Percentiles rank a stretch among this genome's conserved stretches.
phyloP scores from a whole-genome alignment of 768 basidiomycete species.

The Gautieria morchelliformis region DNA sequence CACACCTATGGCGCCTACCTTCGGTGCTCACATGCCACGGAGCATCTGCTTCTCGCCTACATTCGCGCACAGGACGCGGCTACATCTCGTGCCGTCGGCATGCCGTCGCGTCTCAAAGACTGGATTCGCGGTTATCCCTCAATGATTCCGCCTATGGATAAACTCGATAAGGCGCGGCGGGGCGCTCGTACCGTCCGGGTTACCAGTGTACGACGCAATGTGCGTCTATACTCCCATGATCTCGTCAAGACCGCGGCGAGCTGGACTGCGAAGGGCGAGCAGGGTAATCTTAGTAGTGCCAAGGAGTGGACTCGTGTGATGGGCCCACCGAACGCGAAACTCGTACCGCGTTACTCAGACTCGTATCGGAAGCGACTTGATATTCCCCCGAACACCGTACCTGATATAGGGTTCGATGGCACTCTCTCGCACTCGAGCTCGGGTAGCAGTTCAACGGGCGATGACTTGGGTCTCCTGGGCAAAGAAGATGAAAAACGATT shows the following conservation, averaged over 20 bases:
- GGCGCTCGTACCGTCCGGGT: constrained; percentile 74
- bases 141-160: constrained; percentile 57
- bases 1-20: constrained; percentile 63
- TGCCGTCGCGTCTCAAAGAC: constrained; percentile 80
- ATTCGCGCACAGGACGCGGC: constrained; percentile 69
- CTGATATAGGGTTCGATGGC: constrained; percentile 28
- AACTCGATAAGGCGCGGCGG: constrained; percentile 37
- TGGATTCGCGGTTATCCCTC: constrained; percentile 88
- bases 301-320: constrained; percentile 75
- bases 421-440: constrained; percentile 24
- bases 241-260: constrained; percentile 56
- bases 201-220: constrained; percentile 67
- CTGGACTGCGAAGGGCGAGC: constrained; percentile 34
- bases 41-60: constrained; percentile 87
- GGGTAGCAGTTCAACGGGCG: constrained; percentile 20
- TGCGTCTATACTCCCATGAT: constrained; percentile 81
- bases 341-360: constrained; percentile 64
- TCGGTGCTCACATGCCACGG: constrained; percentile 75
- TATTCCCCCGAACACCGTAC: constrained; percentile 50
- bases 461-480: constrained; percentile 16
- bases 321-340: constrained; percentile 35
- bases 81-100: constrained; percentile 45
- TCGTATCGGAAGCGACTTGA: constrained; percentile 70
- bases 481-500: constrained; percentile 55
- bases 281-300: constrained; percentile 43